phyloP scores from a whole-genome alignment of 2,329 filamentous ascomycete genomes.

The Aciculosporium take region DNA sequence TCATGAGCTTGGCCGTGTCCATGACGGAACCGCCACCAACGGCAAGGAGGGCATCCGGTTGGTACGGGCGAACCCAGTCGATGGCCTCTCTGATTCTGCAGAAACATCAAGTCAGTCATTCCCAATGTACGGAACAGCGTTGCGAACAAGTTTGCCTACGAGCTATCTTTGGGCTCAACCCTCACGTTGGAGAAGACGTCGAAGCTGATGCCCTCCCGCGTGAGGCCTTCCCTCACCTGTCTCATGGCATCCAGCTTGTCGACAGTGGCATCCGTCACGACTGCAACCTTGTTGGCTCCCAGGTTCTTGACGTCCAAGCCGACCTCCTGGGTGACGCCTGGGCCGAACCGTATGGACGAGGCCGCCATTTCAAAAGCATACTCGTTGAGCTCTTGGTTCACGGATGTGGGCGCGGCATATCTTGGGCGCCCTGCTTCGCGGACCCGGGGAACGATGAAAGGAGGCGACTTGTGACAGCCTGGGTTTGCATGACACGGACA shows the following conservation, averaged over 20 bases:
- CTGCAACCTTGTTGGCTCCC: constrained; percentile 71
- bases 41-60: constrained; percentile 79
- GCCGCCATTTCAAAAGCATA: constrained; percentile 99
- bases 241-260: constrained; percentile 75
- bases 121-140: constrained; percentile 16
- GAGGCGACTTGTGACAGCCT: constrained; percentile 53
- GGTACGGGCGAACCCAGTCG: constrained; percentile 64
- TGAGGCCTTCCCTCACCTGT: constrained; percentile 70
- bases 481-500: constrained; percentile 93
- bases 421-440: constrained; percentile 25
- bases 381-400: constrained; percentile 56
- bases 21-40: constrained; percentile 88
- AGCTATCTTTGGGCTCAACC: constrained; percentile 89
- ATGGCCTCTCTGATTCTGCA: constrained; percentile 83
- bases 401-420: constrained; percentile 56
- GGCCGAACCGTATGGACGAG: constrained; percentile 84
- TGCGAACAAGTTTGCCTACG: constrained; percentile 34
- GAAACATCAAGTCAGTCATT: not conserved
- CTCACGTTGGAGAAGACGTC: constrained; percentile 67
- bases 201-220: constrained; percentile 64
- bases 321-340: constrained; percentile 85
- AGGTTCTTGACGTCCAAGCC: constrained; percentile 96
- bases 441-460: constrained; percentile 38
- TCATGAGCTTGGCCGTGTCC: constrained; percentile 97
- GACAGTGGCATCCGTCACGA: constrained; percentile 81